Conservation (phyloP, 129 eudicot genomes). For the sunflower (Helianthus annuus) region HanXRQr2.0-SUNRISE NC_035441.2:176602723-176603222, state of each 20-base stretch:
- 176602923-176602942: slow-evolving; percentile 81
- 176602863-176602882: slow-evolving; percentile 76
- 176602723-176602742: slow-evolving; percentile 90
- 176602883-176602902: slow-evolving; percentile 82
- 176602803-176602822: slow-evolving; percentile 89
- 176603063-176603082: slow-evolving; percentile 33
- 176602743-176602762: slow-evolving; percentile 66
- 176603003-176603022: slow-evolving; percentile 20
- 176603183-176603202: too few relatives aligned
- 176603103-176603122: background rate
- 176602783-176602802: slow-evolving; percentile 99
- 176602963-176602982: slow-evolving; percentile 83
- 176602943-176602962: slow-evolving; percentile 79
- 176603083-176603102: slow-evolving; percentile 4
- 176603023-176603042: slow-evolving; percentile 16
- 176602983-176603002: slow-evolving; percentile 1
- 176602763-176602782: slow-evolving; percentile 78
- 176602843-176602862: slow-evolving; percentile 72
- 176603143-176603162: background rate
- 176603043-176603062: slow-evolving; percentile 15
- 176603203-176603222: too few relatives aligned
- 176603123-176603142: background rate
- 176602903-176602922: slow-evolving; percentile 99
- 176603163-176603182: background rate
- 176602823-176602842: slow-evolving; percentile 82